phyloP scores from a whole-genome alignment of 2,329 filamentous ascomycete genomes.

The Microthyrium microscopicum region DNA sequence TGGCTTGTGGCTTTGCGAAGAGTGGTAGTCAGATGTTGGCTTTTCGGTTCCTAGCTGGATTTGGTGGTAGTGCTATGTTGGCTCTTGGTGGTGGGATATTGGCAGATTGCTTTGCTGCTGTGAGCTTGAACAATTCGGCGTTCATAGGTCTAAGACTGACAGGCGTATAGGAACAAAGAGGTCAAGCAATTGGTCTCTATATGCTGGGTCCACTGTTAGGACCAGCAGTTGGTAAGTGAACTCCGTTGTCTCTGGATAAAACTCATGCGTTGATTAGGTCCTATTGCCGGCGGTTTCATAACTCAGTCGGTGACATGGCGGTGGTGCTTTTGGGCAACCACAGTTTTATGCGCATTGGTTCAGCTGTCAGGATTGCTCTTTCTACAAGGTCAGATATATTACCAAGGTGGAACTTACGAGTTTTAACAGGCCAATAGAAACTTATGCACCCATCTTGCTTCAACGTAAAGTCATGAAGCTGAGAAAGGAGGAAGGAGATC shows the following conservation, averaged over 20 bases:
- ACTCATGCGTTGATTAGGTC: no score
- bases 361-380: slow-evolving; percentile 46
- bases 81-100: slow-evolving; percentile 22
- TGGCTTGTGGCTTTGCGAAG: slow-evolving; percentile 23
- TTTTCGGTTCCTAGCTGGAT: slow-evolving; percentile 20
- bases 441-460: slow-evolving; percentile 48
- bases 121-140: no score
- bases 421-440: slow-evolving; percentile 46
- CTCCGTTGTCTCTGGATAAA: no score
- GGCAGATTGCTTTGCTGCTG: slow-evolving; percentile 40
- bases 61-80: slow-evolving; percentile 22
- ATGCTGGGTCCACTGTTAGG: slow-evolving; percentile 47
- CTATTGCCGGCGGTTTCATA: slow-evolving; percentile 49
- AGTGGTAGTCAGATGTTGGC: slow-evolving; percentile 18
- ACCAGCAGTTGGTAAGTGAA: no score
- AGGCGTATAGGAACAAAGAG: slow-evolving; percentile 50
- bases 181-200: slow-evolving; percentile 46
- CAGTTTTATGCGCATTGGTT: slow-evolving; percentile 44
- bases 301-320: slow-evolving; percentile 49
- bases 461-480: slow-evolving; percentile 39
- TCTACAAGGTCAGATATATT: slow-evolving; percentile 47
- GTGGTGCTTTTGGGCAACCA: slow-evolving; percentile 56
- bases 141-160: no score
- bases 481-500: slow-evolving; percentile 42
- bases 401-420: slow-evolving; percentile 35